Evolutionary conservation across 208 protist species (phyloP).

Genomic region (Leptomonas seymouri): DNA sequence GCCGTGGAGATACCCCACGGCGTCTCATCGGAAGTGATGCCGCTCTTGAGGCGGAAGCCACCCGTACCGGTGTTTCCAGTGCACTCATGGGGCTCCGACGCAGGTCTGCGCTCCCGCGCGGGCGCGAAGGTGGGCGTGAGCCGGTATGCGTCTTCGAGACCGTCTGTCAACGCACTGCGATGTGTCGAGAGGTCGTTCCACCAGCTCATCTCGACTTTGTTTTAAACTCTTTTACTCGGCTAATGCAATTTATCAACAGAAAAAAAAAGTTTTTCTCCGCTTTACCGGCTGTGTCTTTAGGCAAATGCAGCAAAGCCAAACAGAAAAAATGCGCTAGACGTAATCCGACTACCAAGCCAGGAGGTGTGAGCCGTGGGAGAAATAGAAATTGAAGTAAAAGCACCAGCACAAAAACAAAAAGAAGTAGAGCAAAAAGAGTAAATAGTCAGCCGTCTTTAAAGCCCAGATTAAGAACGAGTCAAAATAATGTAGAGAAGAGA

Average conservation of each 20-base stretch:
- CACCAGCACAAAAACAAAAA: no score
- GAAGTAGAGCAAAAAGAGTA: no score
- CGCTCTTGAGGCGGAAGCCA: neutral
- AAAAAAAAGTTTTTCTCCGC: neutral
- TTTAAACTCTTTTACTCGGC: neutral
- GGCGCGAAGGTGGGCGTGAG: conserved; percentile 3
- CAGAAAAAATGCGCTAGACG: no score
- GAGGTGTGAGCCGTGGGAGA: no score
- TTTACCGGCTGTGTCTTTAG: neutral
- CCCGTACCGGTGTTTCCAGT: neutral
- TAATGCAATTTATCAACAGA: neutral
- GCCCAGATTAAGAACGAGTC: no score
- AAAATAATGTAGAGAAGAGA: no score
- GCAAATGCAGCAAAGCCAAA: no score
- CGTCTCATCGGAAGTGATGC: conserved; percentile 1
- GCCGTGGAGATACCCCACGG: conserved; percentile 10
- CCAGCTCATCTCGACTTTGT: conserved; percentile 23
- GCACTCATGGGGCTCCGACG: conserved; percentile 3
- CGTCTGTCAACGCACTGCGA: conserved; percentile 7
- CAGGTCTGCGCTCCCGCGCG: neutral
- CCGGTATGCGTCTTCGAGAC: conserved; percentile 9
- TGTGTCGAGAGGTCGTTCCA: conserved; percentile 36
- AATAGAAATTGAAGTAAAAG: no score
- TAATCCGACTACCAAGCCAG: no score
- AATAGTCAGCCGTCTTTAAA: no score